Base-by-base conservation (phyloP, 345 rosid species). In the sweet orange (Citrus sinensis) region DNA sequence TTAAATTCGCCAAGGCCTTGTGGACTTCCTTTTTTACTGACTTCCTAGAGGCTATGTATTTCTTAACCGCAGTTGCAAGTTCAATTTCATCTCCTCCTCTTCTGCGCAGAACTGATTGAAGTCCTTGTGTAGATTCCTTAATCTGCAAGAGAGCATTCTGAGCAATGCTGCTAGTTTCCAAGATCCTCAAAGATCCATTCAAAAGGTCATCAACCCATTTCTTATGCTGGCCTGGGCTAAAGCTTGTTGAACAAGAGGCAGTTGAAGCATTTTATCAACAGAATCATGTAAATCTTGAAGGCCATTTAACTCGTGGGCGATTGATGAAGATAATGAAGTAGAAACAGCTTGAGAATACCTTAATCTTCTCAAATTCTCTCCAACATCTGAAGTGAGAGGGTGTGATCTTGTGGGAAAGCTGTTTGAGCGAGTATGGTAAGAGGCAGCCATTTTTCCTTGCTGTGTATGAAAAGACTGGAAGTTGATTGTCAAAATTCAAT, bases 361-460 rank as follows among this genome's bases (percentile, higher is more conserved):
- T 11, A 59, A 27, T 69, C 68, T 81, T 60, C 68, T 56, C 67
- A 87, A 59, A 2, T 86, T 83, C 71, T 85, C 87, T 37, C 85
- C 76, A 9, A 87, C 46, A 56, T 85, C 63, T 39, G 90, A 78
- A 14, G 67, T 67, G 34, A 87, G 54, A 37, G 88, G 88, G 73
- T 90, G 90, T 68, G 79, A 81, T 40, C 81, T 85, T 3, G 87
- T 76, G 10, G 88, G 91, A 56, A 81, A 75, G 78, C 89, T 87
- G 76, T 86, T 84, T 6, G 93, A 88, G 3, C 91, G 82, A 63
- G 71, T n/a, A 67, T 90, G 90, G 82, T 9, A 84, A 61, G 80
- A 74, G 25, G 62, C 9, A 16, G 81, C 78, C 88, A 86, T 83
- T 82, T 76, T 68, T 74, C 3, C 4, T 37, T n/a, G 17, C 17